Percentiles rank a stretch among this genome's conserved stretches.
Evolutionary conservation across 371 early-diverging fungal genomes (phyloP).

Genomic region (Rhizopus arrhizus): DNA sequence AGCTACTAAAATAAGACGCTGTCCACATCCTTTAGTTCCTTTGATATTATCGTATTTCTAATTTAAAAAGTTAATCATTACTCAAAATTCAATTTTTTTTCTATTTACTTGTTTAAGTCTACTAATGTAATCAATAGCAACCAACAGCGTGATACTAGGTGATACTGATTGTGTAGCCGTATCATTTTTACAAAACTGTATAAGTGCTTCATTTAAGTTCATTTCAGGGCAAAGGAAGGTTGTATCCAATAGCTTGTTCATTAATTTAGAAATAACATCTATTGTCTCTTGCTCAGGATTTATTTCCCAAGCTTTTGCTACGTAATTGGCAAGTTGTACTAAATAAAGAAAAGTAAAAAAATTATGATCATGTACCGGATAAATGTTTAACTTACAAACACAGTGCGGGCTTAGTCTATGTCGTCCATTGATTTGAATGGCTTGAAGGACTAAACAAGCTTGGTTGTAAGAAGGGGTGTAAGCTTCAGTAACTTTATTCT

Average conservation of each 20-base stretch:
- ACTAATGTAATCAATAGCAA: conserved; percentile 33
- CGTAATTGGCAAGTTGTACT: conserved; percentile 31
- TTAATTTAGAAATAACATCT: conserved; percentile 18
- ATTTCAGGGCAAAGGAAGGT: conserved; percentile 24
- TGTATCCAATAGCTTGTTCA: conserved; percentile 26
- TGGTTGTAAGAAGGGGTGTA: conserved; percentile 24
- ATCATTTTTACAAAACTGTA: conserved; percentile 24
- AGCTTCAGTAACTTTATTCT: conserved; percentile 13
- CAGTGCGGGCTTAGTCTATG: conserved; percentile 23
- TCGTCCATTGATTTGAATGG: conserved; percentile 35
- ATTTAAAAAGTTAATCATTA: neutral
- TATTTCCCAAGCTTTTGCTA: conserved; percentile 28
- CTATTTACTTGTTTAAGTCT: conserved; percentile 27
- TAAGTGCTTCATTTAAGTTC: conserved; percentile 26
- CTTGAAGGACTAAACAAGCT: conserved; percentile 34
- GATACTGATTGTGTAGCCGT: conserved; percentile 29
- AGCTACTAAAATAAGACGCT: conserved; percentile 29
- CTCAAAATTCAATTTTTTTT: neutral
- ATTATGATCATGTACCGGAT: neutral
- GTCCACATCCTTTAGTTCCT: conserved; percentile 34
- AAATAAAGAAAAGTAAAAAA: neutral
- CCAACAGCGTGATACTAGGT: conserved; percentile 29
- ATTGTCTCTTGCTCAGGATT: conserved; percentile 19
- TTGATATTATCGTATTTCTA: conserved; percentile 28
- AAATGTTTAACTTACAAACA: conserved; percentile 21